Base-by-base conservation (phyloP, 208 protist species). In the Trypanosomatidae sp. region DNA sequence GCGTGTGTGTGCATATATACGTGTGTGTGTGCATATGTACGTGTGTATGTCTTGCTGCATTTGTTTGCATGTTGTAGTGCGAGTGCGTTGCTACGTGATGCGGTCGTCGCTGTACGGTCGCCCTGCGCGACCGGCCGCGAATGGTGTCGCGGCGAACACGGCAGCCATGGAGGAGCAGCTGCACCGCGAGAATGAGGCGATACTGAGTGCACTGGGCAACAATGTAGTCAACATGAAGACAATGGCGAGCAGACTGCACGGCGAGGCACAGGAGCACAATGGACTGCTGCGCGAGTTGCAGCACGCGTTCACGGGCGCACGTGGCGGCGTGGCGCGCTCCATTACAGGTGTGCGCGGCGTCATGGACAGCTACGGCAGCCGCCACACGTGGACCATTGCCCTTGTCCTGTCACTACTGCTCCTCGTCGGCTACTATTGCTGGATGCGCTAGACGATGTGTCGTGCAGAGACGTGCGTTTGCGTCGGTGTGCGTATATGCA, bases 211-310 rank as follows among this genome's bases (percentile, higher is more conserved):
- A 13, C 57, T 91, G 7, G 64, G 73, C 11, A 62, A 49, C 39
- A 81, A 67, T 24, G 74, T 83, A 18, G 43, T 33, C 3, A 49
- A 61, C 13, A 81, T 91, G 71, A 83, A 84, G 20, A 18, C 56
- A 1, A 71, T 74, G 47, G 82, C 82, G 2, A 62, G 54, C 11
- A 28, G 48, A 13, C 63, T 91, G 13, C 53, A 61, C 40, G 54
- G 69, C 7, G 82, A 88, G 54, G 82, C 63, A 0, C 57, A 66
- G 42, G 71, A 88, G 50, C 82, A 91, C 11, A 91, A 91, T 41
- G 37, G 67, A 15, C 47, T 91, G 4, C 63, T 91, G 0, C 41
- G 59, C 20, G 43, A 48, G 8, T 48, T 91, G 5, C 48, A 61
- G 25, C 54, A 35, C 23, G 57, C 62, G 2, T 79, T 91, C 25